Base-by-base conservation (phyloP, 257 asterid genomes). In the Penstemon newberryi region DNA sequence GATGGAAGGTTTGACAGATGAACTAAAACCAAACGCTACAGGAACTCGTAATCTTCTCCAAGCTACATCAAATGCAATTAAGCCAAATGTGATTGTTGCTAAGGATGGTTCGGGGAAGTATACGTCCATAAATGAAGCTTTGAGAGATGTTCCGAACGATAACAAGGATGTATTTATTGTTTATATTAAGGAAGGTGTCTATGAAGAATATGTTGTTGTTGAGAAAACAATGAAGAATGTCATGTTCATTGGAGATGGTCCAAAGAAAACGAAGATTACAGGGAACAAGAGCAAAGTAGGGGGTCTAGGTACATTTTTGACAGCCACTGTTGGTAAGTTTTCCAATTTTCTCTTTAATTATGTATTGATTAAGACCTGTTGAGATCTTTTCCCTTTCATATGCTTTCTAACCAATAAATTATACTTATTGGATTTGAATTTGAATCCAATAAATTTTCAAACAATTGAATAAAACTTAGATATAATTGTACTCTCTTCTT, bases 261-360 rank as follows among this genome's bases (percentile, higher is more conserved):
- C 87, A 7, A 70, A 57, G 15, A 72, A 56, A 38, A 82, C 87
- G 42, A 82, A 58, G 62, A 82, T 82, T 58, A 74, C 78, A 0
- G 87, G 83, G 25, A 75, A 63, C 60, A 74, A 55, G 73, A 77
- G 56, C 69, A 75, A 33, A 4, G 44, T 36, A 1, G 76, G 67
- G 12, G 83, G 81, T 2, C 15, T 53, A n/a, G 60, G 40, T 47
- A 82, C 87, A 50, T 82, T 5, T 71, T 65, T 58, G 25, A 63
- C 84, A 0, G 76, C 84, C 6, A 82, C 87, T 1, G 81, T 82
- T 36, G 78, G 86, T 81, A 37, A 78, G 86, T 64, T 2, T 0
- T 1, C 12, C 2, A 10, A 25, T 25, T 25, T 25, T 25, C 33
- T 25, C 33, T 25, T 25, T 25, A 25, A 25, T 25, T 25, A 25